Evolutionary conservation across 2,329 filamentous ascomycete species (phyloP).

Genomic region (Pyrenophora teres): DNA sequence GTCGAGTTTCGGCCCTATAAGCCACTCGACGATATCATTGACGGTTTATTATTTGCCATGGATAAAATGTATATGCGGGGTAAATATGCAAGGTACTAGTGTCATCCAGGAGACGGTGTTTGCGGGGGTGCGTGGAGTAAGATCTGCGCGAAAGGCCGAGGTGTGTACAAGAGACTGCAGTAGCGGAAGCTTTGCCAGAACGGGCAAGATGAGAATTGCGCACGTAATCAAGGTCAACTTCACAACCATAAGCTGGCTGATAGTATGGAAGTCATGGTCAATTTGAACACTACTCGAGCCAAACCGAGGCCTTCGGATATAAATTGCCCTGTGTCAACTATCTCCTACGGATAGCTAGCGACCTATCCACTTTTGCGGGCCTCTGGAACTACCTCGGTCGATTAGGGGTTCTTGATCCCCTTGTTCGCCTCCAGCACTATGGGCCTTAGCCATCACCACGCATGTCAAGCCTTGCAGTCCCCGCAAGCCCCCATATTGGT

Average conservation of each 20-base stretch:
- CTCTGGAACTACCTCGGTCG: too few relatives aligned
- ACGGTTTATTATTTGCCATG: slow-evolving; percentile 12
- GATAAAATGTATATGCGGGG: slow-evolving; percentile 5
- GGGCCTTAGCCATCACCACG: too few relatives aligned
- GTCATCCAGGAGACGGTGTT: background rate
- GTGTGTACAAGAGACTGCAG: background rate
- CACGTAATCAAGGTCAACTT: too few relatives aligned
- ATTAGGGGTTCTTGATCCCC: too few relatives aligned
- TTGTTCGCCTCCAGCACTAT: too few relatives aligned
- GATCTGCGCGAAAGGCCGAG: slow-evolving; percentile 9
- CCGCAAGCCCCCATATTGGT: background rate
- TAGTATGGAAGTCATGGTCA: too few relatives aligned
- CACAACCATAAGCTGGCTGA: too few relatives aligned
- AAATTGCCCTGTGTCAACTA: too few relatives aligned
- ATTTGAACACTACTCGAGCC: too few relatives aligned
- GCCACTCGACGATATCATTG: slow-evolving; percentile 11
- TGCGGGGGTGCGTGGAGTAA: slow-evolving; percentile 4
- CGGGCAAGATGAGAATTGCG: too few relatives aligned
- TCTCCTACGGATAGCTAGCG: too few relatives aligned
- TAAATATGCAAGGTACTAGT: slow-evolving; percentile 15
- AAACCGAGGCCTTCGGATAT: too few relatives aligned
- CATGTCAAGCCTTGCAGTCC: background rate
- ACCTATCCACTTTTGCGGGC: background rate
- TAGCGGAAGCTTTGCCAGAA: background rate
- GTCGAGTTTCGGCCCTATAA: background rate